Conservation (phyloP, 2,329 filamentous ascomycete genomes). For the Paecilomyces dactylethromorphus region DNA sequence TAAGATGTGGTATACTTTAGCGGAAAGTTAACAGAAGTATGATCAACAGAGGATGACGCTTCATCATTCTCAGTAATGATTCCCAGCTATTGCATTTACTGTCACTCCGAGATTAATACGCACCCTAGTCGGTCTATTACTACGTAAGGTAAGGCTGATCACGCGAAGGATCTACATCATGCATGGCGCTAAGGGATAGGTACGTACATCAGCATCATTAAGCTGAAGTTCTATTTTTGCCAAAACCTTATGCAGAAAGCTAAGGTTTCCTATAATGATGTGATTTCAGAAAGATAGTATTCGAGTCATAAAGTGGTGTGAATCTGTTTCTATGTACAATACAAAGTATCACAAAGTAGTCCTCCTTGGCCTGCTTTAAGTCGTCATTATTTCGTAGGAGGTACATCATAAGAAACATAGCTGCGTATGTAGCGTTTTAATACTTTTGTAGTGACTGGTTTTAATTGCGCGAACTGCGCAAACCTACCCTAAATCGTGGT, state of each 20-base stretch:
- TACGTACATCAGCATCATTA: neutral
- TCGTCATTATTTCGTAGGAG: neutral
- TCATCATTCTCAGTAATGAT: too few species aligned
- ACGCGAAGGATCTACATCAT: neutral
- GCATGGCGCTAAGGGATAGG: neutral
- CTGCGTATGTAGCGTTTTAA: too few species aligned
- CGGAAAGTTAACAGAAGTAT: too few species aligned
- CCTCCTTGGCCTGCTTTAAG: neutral
- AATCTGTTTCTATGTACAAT: neutral
- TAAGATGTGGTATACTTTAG: too few species aligned
- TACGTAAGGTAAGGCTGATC: neutral
- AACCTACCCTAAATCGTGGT: neutral
- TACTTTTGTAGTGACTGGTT: too few species aligned
- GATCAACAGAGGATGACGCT: too few species aligned
- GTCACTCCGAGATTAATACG: too few species aligned
- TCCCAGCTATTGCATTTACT: too few species aligned
- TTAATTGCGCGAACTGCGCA: neutral
- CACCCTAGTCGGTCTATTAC: neutral
- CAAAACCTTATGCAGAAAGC: too few species aligned
- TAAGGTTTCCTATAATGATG: too few species aligned
- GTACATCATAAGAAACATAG: neutral
- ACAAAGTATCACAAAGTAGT: neutral
- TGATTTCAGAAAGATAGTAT: neutral
- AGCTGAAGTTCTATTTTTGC: too few species aligned
- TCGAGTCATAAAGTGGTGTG: neutral